Evolutionary conservation across 192 early-diverging fungal species (phyloP).

Genomic region (Umbelopsis vinacea): DNA sequence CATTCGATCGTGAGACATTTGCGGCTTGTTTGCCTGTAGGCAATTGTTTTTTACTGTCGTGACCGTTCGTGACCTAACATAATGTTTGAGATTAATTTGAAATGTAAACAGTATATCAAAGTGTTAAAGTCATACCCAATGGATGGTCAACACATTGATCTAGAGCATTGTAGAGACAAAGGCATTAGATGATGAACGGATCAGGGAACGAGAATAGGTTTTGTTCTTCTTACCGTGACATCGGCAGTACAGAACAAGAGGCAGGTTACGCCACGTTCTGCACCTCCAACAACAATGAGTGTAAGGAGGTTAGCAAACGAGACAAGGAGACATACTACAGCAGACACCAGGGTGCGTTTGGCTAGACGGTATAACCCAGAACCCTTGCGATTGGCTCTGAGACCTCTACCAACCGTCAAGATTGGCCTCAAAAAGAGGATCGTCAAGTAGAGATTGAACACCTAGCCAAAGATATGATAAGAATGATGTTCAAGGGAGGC

Average conservation of each 20-base stretch:
- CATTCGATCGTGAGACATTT: conserved; percentile 16
- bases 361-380: conserved; percentile 42
- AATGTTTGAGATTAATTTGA: background rate
- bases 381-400: conserved; percentile 26
- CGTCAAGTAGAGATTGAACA: conserved; percentile 44
- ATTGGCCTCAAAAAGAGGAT: conserved; percentile 40
- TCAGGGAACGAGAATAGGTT: no score
- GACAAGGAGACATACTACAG: conserved; percentile 46
- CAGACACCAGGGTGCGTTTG: conserved; percentile 48
- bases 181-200: background rate
- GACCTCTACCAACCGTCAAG: conserved; percentile 16
- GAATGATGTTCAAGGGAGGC: background rate
- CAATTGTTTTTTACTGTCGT: conserved; percentile 11
- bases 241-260: conserved; percentile 53
- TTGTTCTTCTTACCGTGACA: conserved; percentile 46
- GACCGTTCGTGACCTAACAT: conserved; percentile 1
- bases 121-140: conserved; percentile 33
- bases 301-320: conserved; percentile 48
- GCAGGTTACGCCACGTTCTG: conserved; percentile 52
- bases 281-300: conserved; percentile 46
- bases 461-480: conserved; percentile 20
- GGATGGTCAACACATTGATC: conserved; percentile 29
- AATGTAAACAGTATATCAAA: background rate
- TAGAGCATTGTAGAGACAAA: background rate
- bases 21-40: background rate